Evolutionary conservation across 805 yeast species (phyloP).

Genomic region (Candida coquimbonensis): DNA sequence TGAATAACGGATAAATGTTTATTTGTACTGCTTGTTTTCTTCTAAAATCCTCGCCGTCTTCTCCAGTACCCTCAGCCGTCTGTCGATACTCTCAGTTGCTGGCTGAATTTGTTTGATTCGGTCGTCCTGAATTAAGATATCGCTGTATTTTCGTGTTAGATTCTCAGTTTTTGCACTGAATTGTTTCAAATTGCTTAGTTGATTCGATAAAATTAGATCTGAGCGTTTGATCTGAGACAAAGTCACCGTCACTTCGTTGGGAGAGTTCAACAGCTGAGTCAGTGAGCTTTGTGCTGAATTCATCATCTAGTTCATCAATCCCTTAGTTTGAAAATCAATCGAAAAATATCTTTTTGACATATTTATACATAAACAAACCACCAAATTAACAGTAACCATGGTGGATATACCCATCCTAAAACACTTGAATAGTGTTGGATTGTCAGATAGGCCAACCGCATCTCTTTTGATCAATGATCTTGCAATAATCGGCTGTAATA

Average conservation of each 20-base stretch:
- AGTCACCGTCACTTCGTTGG: slow-evolving; percentile 4
- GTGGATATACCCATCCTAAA: neutral
- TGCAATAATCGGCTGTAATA: neutral
- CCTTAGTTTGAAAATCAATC: too few species aligned
- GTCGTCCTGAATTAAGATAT: neutral
- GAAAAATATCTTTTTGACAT: neutral
- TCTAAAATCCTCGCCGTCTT: slow-evolving; percentile 35
- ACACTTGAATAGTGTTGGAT: neutral
- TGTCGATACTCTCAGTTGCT: slow-evolving; percentile 64
- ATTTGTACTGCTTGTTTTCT: slow-evolving; percentile 17
- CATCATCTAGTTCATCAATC: neutral
- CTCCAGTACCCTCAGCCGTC: slow-evolving; percentile 66
- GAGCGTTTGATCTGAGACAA: slow-evolving; percentile 17
- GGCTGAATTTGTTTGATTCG: slow-evolving; percentile 35
- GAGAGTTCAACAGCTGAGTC: neutral
- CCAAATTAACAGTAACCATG: neutral
- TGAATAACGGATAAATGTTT: neutral
- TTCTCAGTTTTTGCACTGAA: slow-evolving; percentile 8
- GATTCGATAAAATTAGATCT: slow-evolving; percentile 17
- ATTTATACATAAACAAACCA: too few species aligned
- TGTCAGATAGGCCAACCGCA: neutral
- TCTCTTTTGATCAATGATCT: neutral
- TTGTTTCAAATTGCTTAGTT: slow-evolving; percentile 10
- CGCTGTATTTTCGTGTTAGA: slow-evolving; percentile 4
- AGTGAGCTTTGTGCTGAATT: neutral